Conservation (phyloP, 1,139 yeast genomes). For the Suhomyces guaymorum region DNA sequence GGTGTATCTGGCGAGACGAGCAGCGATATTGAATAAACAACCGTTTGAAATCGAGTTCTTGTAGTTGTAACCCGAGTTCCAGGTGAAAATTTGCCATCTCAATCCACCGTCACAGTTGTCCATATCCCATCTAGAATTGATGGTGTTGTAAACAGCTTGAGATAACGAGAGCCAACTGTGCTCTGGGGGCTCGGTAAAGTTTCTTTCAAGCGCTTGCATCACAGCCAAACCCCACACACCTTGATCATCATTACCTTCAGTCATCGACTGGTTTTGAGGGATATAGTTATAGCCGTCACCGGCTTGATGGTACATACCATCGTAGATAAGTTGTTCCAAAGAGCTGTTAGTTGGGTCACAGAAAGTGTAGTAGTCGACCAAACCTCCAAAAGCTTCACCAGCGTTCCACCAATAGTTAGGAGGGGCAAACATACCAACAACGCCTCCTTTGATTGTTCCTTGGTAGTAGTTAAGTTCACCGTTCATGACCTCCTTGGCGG, state of each 20-base stretch:
- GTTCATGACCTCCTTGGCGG: constrained; percentile 45
- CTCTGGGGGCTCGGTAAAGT: constrained; percentile 49
- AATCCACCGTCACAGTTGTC: constrained; percentile 80
- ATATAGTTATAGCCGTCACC: constrained; percentile 55
- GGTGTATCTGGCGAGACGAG: constrained; percentile 83
- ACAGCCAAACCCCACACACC: constrained; percentile 69
- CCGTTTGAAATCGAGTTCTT: constrained; percentile 92
- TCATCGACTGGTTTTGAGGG: constrained; percentile 59
- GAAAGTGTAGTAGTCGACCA: constrained; percentile 52
- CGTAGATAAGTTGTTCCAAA: constrained; percentile 37
- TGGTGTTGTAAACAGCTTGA: constrained; percentile 84
- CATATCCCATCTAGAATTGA: constrained; percentile 86
- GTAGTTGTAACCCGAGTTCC: constrained; percentile 93
- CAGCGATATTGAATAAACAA: constrained; percentile 83
- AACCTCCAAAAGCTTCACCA: constrained; percentile 66
- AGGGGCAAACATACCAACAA: constrained; percentile 56
- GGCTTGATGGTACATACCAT: constrained; percentile 52
- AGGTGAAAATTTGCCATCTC: constrained; percentile 94
- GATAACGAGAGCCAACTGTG: constrained; percentile 75
- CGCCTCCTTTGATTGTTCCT: constrained; percentile 54
- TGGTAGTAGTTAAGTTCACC: constrained; percentile 63
- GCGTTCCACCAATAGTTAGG: constrained; percentile 79
- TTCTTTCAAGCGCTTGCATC: constrained; percentile 62
- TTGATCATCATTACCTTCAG: constrained; percentile 74
- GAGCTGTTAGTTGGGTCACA: constrained; percentile 48